Evolutionary conservation across 345 rosid species (phyloP).

Genomic region (Citrus sinensis): DVS_A1.0 CM039164.1:1183001-1183500

Average conservation of each 20-base stretch:
- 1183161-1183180: not conserved
- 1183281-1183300: not conserved
- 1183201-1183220: too few relatives aligned
- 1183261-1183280: not conserved
- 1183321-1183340: not conserved
- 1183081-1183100: slow-evolving; percentile 80
- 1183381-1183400: not conserved
- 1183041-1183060: slow-evolving; percentile 76
- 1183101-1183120: slow-evolving; percentile 97
- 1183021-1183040: slow-evolving; percentile 89
- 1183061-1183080: slow-evolving; percentile 54
- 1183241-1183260: not conserved
- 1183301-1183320: not conserved
- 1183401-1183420: not conserved
- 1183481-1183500: not conserved
- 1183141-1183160: not conserved
- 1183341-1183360: not conserved
- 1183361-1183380: not conserved
- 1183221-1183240: not conserved
- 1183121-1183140: slow-evolving; percentile 94
- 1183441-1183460: not conserved
- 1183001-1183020: slow-evolving; percentile 89
- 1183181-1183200: not conserved
- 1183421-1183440: not conserved
- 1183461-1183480: not conserved